Base-by-base conservation (phyloP, 257 asterid genomes). In the Orobanche coerulescens region DNA sequence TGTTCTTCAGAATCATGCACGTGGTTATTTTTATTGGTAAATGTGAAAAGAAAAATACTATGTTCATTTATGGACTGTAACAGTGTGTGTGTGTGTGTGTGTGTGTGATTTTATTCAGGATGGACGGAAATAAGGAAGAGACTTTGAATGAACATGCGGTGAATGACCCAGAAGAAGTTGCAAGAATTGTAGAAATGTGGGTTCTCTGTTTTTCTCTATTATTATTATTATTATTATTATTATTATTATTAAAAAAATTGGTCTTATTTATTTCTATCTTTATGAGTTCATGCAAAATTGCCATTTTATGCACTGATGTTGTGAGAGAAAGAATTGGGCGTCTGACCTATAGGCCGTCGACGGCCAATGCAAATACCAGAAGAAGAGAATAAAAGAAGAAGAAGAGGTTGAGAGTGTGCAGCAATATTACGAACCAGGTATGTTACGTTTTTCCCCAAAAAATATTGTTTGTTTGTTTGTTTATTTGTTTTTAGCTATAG, bases 91-190 rank as follows among this genome's bases (percentile, higher is more conserved):
- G n/a, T n/a, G n/a, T n/a, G n/a, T n/a, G n/a, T 8, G 44, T 37
- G 44, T 37, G 14, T 37, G 44, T 7, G 10, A n/a, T 44, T 49
- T 5, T 55, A 49, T 69, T 65, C 77, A 87, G 97, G 78, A 62
- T 71, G 74, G 81, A 51, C 50, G 85, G 67, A 58, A 54, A 46
- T 65, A 81, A 61, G 13, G 76, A 79, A 52, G 83, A 69, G 50
- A 72, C 73, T 53, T 63, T 78, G 74, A 81, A 71, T 76, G 82
- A 74, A 65, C 88, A 84, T 72, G 90, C 93, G 14, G 95, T 90
- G 68, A 87, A 72, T 66, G 84, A 87, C 72, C 97, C 97, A 20
- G 95, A 90, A 70, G 87, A 87, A 74, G 79, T 87, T 78, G 95
- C 82, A 58, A 73, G 87, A 71, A 78, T 83, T 85, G 97, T 90